Evolutionary conservation across 1,284 basidiomycete species (phyloP), one percentile per base, ranked within the genome.

Genomic region (Coniferiporia sulphurascens): DNA sequence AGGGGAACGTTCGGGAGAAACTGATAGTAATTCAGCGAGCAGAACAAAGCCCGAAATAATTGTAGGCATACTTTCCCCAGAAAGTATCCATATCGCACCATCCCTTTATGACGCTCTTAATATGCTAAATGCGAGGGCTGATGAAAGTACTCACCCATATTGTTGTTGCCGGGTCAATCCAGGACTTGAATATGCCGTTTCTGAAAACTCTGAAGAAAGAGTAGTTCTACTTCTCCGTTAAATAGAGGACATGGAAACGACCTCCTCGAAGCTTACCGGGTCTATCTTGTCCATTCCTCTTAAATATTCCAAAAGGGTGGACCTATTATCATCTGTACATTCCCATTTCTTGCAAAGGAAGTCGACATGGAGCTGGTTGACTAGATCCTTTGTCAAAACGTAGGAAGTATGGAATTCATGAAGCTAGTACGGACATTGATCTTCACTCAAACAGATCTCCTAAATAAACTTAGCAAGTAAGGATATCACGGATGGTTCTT

Each of bases 291-390:
- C 60, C 12, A 35, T 44, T 19, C 41, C 27, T 49, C 50, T 59
- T 4, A 62, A 36, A 34, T 17, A 17, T n/a, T 51, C 61, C n/a
- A 62, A 51, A 3, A 56, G 32, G 22, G 48, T 52, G 4, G 15
- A 17, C n/a, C 32, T 58, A 27, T 62, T 53, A 21, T 56, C 53
- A 10, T 55, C 38, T 38, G 58, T 51, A 43, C 61, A 62, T 38
- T 59, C 46, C 61, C 61, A 62, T 32, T 54, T 55, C 32, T 62
- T 59, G 35, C 61, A 62, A 35, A 62, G 52, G 43, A 62, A 62
- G 13, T 56, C 49, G 15, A 62, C 61, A 15, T 62, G 61, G 41
- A 62, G 58, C n/a, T 51, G 32, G 19, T 52, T 50, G 45, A 59
- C 61, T 62, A 36, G n/a, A 9, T 13, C 13, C 12, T 49, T 34